Conservation (phyloP, 106 monocot genomes). For the Posidonia australis region DNA sequence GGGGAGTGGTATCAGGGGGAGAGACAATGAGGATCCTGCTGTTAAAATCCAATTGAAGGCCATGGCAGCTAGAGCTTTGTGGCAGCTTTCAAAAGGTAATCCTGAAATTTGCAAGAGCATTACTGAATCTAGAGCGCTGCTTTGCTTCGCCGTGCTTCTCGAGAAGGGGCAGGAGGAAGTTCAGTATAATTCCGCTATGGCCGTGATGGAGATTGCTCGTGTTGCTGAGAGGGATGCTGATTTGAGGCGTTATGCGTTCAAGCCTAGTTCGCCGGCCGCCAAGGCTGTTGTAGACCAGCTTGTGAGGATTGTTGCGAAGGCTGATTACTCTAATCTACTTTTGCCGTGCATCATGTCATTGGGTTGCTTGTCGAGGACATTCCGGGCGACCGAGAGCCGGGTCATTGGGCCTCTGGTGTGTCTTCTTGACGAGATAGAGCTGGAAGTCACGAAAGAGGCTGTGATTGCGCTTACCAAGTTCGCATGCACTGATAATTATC, state of each 20-base stretch:
- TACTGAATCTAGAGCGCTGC: slow-evolving; percentile 65
- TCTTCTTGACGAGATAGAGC: slow-evolving; percentile 3
- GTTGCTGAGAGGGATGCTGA: slow-evolving; percentile 68
- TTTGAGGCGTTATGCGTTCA: slow-evolving; percentile 59
- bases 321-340: slow-evolving; percentile 1
- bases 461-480: slow-evolving; percentile 11
- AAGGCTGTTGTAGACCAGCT: slow-evolving; percentile 18
- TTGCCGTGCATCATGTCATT: slow-evolving; percentile 12
- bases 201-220: slow-evolving; percentile 67
- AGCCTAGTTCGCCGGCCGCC: slow-evolving; percentile 12
- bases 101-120: slow-evolving; percentile 68
- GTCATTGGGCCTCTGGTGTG: slow-evolving; percentile 8
- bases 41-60: slow-evolving; percentile 52
- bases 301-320: slow-evolving; percentile 10
- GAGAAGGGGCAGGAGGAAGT: slow-evolving; percentile 72
- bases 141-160: slow-evolving; percentile 79
- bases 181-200: slow-evolving; percentile 79
- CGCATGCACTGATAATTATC: slow-evolving; percentile 44
- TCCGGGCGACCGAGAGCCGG: slow-evolving; percentile 18
- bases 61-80: slow-evolving; percentile 50
- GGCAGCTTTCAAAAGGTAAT: slow-evolving; percentile 60
- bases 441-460: not conserved
- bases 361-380: slow-evolving; percentile 16
- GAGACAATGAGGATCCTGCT: slow-evolving; percentile 48
- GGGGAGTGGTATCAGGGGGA: slow-evolving; percentile 14